phyloP scores from a whole-genome alignment of 345 rosid genomes.

The Boechera stricta region DNA sequence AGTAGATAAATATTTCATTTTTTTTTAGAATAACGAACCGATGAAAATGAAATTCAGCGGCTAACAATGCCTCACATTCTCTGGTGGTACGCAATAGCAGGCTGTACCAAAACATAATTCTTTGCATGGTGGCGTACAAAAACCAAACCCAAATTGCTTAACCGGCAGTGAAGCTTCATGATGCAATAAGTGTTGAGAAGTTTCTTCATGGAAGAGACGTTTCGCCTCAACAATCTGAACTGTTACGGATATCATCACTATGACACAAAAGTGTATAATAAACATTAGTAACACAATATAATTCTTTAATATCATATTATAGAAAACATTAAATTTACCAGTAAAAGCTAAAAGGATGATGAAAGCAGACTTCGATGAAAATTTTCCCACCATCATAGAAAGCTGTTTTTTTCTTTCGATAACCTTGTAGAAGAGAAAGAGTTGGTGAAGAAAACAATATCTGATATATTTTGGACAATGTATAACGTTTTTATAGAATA shows the following conservation, averaged over 20 bases:
- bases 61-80: not conserved
- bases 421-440: not conserved
- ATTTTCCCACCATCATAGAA: not conserved
- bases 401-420: not conserved
- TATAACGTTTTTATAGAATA: slow-evolving; percentile 1
- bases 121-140: slow-evolving; percentile 30
- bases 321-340: slow-evolving; percentile 6
- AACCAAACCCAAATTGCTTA: not conserved
- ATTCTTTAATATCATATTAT: not conserved
- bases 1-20: not conserved
- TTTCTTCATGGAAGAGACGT: slow-evolving; percentile 17
- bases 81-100: slow-evolving; percentile 1
- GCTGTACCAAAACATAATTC: slow-evolving; percentile 15
- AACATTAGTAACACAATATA: not conserved
- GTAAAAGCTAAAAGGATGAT: slow-evolving; percentile 19
- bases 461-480: not conserved
- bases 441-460: not conserved
- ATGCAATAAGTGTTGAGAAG: not conserved
- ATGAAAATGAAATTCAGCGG: not conserved
- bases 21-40: not conserved
- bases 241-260: slow-evolving; percentile 26
- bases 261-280: not conserved
- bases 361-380: slow-evolving; percentile 2
- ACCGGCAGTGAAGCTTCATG: not conserved
- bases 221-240: slow-evolving; percentile 23